Percentiles rank a stretch among this genome's conserved stretches.
These are phyloP conservation scores for Aureobasidium namibiae DNA, from an alignment of 2,329 filamentous ascomycete genomes.

Conservation along the genomic window DNA sequence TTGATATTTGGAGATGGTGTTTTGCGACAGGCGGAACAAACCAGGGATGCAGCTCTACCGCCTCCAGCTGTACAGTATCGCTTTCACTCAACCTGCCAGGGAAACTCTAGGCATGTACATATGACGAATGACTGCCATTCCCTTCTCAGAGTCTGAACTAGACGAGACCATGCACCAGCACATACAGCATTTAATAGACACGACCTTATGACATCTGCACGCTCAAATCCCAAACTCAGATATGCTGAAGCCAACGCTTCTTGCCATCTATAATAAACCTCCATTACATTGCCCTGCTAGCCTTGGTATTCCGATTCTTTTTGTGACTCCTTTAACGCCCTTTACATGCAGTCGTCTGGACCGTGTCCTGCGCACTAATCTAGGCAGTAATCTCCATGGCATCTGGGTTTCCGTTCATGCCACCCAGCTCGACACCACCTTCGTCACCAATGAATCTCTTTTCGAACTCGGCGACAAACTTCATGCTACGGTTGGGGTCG, in stretches of 20 bases:
- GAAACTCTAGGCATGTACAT: not conserved
- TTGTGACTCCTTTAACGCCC: constrained; percentile 7
- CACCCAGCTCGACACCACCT: constrained; percentile 64
- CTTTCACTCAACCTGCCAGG: constrained; percentile 1
- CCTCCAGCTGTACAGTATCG: not conserved
- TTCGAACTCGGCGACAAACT: constrained; percentile 84
- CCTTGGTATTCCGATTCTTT: constrained; percentile 16
- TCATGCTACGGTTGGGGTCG: constrained; percentile 77
- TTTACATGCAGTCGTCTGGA: not conserved
- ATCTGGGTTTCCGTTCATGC: constrained; percentile 45
- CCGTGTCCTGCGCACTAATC: not conserved
- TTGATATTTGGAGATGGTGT: not conserved
- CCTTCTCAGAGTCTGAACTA: not conserved
- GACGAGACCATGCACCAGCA: not conserved
- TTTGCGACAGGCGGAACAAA: not conserved
- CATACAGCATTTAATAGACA: constrained; percentile 8
- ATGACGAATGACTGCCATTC: not conserved
- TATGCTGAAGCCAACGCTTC: not conserved
- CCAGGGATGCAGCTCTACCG: not conserved
- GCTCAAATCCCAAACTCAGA: not conserved
- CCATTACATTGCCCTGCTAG: not conserved
- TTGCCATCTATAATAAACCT: not conserved
- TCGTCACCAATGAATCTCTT: constrained; percentile 86
- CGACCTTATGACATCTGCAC: not conserved
- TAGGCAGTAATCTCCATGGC: constrained; percentile 59